Evolutionary conservation across 495 filamentous ascomycete genomes (phyloP), one percentile per base, ranked within the genome.

Genomic region (Xylaria scruposa): DNA sequence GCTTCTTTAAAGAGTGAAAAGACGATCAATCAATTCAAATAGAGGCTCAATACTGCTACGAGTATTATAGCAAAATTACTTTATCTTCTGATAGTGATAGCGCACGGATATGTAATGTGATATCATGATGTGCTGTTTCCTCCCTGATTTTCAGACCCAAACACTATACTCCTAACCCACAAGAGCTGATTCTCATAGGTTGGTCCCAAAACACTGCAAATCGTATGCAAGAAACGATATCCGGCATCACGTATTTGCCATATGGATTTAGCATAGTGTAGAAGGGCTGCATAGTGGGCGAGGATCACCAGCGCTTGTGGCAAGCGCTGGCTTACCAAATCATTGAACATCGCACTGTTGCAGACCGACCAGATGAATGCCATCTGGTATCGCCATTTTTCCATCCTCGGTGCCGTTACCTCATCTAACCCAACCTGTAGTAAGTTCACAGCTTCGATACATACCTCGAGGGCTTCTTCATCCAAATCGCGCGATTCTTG

Each of bases 221-320:
- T 65, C 3, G 62, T 65, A 47, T 65, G 62, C 17, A 65, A 33
- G 62, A 65, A 65, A 31, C 62, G 40, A 21, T 47, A 49, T 6
- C 62, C 62, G 36, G 62, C 40, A 36, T 65, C 62, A 26, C 62
- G 24, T 7, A 65, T 49, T 19, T 65, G 62, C 62, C 62, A 65
- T n/a, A 65, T 21, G 17, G 13, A 0, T 21, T 21, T 49, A 12
- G 62, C 42, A 51, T 65, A 44, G 10, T 65, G 62, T 21, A 65
- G 36, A 33, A 65, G 62, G 8, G 62, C 62, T 0, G 62, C 5
- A 33, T 65, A 65, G n/a, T 65, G 62, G 1, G 62, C 62, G 44
- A 65, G 62, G 62, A 65, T 49, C 3, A 65, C 62, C 26, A 65
- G 44, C 10, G 62, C 62, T 36, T 65, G 62, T 13, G 62, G 62